Evolutionary conservation across 2,329 filamentous ascomycete genomes (phyloP).

Genomic region (Colletotrichum tabaci): DNA sequence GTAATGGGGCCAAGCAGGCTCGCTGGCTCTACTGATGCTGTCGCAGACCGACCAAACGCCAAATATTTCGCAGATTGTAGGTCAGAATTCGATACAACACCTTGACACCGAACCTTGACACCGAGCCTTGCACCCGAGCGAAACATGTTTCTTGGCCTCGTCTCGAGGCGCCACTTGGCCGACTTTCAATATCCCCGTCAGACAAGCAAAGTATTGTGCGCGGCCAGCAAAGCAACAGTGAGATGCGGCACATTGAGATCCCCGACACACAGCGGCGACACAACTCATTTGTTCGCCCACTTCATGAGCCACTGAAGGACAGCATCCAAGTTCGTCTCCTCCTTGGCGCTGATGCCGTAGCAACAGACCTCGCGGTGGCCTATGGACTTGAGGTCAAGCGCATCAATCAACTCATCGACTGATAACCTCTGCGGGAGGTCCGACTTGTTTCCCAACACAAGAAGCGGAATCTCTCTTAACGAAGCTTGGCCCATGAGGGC

Average conservation of each 20-base stretch:
- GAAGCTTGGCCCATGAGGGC: constrained; percentile 87
- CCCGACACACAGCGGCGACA: constrained; percentile 23
- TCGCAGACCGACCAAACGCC: constrained; percentile 38
- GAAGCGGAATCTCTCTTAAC: constrained; percentile 89
- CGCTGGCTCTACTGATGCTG: constrained; percentile 35
- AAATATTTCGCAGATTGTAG: constrained; percentile 15
- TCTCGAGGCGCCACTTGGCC: not conserved
- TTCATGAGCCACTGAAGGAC: constrained; percentile 98
- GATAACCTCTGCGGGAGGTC: constrained; percentile 92
- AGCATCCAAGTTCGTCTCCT: constrained; percentile 98
- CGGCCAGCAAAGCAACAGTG: not conserved
- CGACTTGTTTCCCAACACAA: constrained; percentile 97
- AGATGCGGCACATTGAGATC: not conserved
- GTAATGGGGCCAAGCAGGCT: constrained; percentile 16
- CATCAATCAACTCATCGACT: constrained; percentile 96
- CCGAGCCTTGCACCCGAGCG: not conserved
- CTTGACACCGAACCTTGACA: not conserved
- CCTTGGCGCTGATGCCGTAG: constrained; percentile 98
- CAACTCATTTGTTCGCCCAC: constrained; percentile 79
- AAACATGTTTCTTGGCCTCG: not conserved
- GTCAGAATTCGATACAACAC: constrained; percentile 19
- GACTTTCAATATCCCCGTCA: not conserved
- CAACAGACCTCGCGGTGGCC: constrained; percentile 95
- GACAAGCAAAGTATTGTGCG: not conserved
- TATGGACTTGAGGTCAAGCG: constrained; percentile 90